Evolutionary conservation across 129 eudicot species (phyloP).

Genomic region (Tagetes erecta): DNA sequence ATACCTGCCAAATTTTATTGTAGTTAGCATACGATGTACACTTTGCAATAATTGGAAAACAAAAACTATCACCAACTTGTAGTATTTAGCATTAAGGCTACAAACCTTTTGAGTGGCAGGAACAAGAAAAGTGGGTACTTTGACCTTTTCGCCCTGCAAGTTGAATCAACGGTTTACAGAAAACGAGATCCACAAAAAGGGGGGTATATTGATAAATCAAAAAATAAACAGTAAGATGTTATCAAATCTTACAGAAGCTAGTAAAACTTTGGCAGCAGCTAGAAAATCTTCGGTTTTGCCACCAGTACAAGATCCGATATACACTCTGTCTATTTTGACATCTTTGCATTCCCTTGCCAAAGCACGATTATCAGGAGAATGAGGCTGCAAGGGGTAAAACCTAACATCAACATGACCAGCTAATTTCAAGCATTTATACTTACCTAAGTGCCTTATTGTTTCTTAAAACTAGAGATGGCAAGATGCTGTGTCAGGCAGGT

Average conservation of each 20-base stretch:
- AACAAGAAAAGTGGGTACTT: conserved; percentile 96
- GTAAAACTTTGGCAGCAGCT: conserved; percentile 90
- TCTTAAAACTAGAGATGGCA: neutral
- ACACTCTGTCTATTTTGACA: conserved; percentile 94
- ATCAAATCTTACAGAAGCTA: conserved; percentile 65
- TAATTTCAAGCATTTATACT: neutral
- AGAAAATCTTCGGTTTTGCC: conserved; percentile 94
- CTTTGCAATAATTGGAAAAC: neutral
- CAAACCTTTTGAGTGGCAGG: conserved; percentile 99
- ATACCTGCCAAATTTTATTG: conserved; percentile 55
- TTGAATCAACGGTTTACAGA: conserved; percentile 1
- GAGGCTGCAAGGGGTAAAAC: conserved; percentile 60
- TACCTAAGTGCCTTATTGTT: neutral
- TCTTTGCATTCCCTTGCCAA: conserved; percentile 97
- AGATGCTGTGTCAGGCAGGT: neutral
- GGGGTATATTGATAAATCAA: conserved; percentile 12
- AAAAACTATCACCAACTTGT: neutral
- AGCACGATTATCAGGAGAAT: conserved; percentile 97
- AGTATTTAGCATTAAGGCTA: neutral
- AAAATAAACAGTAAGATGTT: conserved; percentile 15
- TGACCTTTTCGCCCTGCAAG: conserved; percentile 85
- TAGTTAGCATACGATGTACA: conserved; percentile 8
- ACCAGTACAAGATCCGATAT: conserved; percentile 98
- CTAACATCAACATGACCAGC: neutral
- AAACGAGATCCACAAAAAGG: neutral